These are phyloP conservation scores for Wallacemonas sp. DNA, from an alignment of 208 protist genomes.

Conservation along the genomic window DNA sequence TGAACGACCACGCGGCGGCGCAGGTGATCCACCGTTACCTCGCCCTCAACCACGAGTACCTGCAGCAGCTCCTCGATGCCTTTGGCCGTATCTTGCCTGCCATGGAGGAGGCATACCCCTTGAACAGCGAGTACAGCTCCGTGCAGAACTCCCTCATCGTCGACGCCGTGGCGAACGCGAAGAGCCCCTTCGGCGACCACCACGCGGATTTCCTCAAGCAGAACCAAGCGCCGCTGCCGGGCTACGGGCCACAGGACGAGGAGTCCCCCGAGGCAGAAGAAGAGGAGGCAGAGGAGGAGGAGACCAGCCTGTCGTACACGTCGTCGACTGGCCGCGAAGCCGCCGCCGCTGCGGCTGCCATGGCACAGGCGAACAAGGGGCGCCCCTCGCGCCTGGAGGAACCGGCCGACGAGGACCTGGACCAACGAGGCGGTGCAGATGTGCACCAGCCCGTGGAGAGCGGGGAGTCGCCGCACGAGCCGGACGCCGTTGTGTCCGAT, in stretches of 20 bases:
- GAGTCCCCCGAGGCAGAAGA: neutral
- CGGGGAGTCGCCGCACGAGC: slow-evolving; percentile 14
- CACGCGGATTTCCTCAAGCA: slow-evolving; percentile 16
- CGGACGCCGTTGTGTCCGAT: slow-evolving; percentile 2
- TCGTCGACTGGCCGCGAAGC: slow-evolving; percentile 3
- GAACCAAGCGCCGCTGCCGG: slow-evolving; percentile 1
- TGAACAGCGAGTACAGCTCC: slow-evolving; percentile 61
- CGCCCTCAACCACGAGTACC: slow-evolving; percentile 52
- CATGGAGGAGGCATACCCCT: slow-evolving; percentile 53
- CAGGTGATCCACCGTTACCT: slow-evolving; percentile 71
- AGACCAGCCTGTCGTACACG: slow-evolving; percentile 5
- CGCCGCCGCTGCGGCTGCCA: neutral
- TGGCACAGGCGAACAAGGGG: neutral
- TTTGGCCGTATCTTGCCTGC: slow-evolving; percentile 48
- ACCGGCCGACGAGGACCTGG: slow-evolving; percentile 5
- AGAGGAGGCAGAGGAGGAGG: slow-evolving; percentile 7
- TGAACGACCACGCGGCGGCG: slow-evolving; percentile 63
- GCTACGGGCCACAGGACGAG: neutral
- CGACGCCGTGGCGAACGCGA: slow-evolving; percentile 35
- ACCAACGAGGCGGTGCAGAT: neutral
- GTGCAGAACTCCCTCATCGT: slow-evolving; percentile 53
- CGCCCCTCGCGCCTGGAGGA: slow-evolving; percentile 11
- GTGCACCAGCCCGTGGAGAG: slow-evolving; percentile 16
- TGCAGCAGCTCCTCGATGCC: slow-evolving; percentile 39
- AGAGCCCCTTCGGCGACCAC: slow-evolving; percentile 33